Evolutionary conservation across 176 grass and related monocot species (phyloP).

Genomic region (Hyparrhenia diplandra): DNA sequence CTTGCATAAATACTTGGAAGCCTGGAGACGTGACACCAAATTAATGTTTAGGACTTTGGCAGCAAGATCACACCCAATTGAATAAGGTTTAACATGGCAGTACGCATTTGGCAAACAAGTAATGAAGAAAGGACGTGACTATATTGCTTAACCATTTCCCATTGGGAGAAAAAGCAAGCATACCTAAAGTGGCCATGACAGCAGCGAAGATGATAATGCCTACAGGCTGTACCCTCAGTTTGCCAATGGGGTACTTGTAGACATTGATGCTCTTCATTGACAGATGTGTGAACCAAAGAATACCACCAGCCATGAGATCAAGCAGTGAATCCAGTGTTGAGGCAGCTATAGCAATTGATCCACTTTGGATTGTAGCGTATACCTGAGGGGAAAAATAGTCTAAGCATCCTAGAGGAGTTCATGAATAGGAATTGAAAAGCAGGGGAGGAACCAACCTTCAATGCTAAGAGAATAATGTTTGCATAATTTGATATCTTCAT

Average conservation of each 20-base stretch:
- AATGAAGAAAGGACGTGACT: neutral
- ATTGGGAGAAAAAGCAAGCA: neutral
- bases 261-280: slow-evolving; percentile 91
- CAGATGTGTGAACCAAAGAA: slow-evolving; percentile 97
- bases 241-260: slow-evolving; percentile 92
- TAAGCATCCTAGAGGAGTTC: slow-evolving; percentile 8
- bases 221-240: slow-evolving; percentile 88
- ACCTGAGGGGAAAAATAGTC: slow-evolving; percentile 33
- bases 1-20: slow-evolving; percentile 88
- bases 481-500: slow-evolving; percentile 94
- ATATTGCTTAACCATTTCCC: neutral
- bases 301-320: slow-evolving; percentile 94
- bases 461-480: slow-evolving; percentile 75
- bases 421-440: neutral
- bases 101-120: neutral
- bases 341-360: slow-evolving; percentile 93
- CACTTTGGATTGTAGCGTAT: slow-evolving; percentile 89
- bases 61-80: neutral
- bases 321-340: slow-evolving; percentile 92
- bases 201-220: slow-evolving; percentile 96
- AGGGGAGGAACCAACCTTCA: slow-evolving; percentile 49
- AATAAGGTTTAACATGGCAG: neutral
- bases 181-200: slow-evolving; percentile 93
- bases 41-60: neutral
- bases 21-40: slow-evolving; percentile 38